Percentiles rank a stretch among this genome's conserved stretches.
Conservation (phyloP, 78 protist genomes). For the Thecamonas trahens region DNA sequence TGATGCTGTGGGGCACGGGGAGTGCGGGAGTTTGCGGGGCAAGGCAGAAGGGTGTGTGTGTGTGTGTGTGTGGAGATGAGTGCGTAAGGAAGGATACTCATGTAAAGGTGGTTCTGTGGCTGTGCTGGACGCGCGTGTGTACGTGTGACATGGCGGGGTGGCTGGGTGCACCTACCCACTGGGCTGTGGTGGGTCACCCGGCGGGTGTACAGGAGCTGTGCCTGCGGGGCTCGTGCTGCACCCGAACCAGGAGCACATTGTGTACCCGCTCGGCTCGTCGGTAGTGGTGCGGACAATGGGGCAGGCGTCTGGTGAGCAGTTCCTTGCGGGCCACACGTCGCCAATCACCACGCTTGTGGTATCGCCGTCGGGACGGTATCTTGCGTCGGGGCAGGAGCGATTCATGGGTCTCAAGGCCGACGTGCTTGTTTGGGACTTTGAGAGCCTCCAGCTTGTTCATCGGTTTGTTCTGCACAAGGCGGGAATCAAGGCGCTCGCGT, state of each 20-base stretch:
- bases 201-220: constrained; percentile 10
- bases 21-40: no score
- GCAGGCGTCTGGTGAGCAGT: background rate
- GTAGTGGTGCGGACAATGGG: background rate
- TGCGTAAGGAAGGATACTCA: no score
- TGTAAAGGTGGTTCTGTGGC: no score
- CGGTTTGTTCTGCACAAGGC: constrained; percentile 53
- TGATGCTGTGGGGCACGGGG: no score
- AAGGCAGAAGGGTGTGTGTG: no score
- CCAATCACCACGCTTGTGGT: constrained; percentile 34
- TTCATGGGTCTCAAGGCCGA: constrained; percentile 63
- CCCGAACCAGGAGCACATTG: background rate
- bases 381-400: constrained; percentile 63
- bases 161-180: no score
- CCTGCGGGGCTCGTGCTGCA: constrained; percentile 1
- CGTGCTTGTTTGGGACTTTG: constrained; percentile 55
- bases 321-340: constrained; percentile 42
- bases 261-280: constrained; percentile 18
- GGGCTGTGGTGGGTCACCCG: no score
- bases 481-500: constrained; percentile 41
- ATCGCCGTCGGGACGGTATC: constrained; percentile 12
- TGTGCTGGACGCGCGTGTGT: no score
- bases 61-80: no score
- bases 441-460: constrained; percentile 4
- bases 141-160: no score